Percentiles rank a stretch among this genome's conserved stretches.
Conservation (phyloP, 441 rosid species). For the Syzygium malaccense region DNA sequence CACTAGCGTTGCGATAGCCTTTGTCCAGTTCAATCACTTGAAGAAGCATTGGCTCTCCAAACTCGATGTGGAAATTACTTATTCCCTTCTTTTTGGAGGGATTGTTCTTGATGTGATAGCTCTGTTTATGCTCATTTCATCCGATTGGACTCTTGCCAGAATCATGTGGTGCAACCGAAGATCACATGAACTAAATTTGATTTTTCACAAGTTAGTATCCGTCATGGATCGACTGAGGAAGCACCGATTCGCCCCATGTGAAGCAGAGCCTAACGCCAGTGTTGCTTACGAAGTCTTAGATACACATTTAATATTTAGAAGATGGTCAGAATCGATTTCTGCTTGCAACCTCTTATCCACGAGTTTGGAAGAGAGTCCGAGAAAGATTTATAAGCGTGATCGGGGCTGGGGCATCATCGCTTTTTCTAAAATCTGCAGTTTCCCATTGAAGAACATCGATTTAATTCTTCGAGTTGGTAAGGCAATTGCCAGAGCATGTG, state of each 20-base stretch:
- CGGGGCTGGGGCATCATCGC: no score
- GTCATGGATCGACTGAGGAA: accelerated
- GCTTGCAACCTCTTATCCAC: accelerated
- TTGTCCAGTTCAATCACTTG: accelerated
- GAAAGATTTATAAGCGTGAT: background rate
- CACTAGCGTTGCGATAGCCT: background rate
- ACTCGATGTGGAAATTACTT: background rate
- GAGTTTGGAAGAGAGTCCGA: accelerated
- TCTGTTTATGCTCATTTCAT: accelerated
- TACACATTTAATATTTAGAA: no score
- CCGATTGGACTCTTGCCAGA: accelerated
- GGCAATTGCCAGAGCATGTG: no score
- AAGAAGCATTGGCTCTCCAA: accelerated
- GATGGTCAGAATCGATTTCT: accelerated
- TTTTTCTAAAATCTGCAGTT: background rate
- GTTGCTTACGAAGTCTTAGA: accelerated
- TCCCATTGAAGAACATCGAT: no score
- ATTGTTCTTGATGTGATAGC: background rate
- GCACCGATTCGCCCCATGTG: accelerated
- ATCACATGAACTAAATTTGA: background rate
- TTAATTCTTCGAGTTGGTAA: no score
- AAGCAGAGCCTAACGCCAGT: accelerated
- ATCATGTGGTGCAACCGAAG: accelerated
- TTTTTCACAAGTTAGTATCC: background rate
- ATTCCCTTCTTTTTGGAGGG: background rate